phyloP scores from a whole-genome alignment of 805 yeast species.

The Lachancea kluyveri region DNA sequence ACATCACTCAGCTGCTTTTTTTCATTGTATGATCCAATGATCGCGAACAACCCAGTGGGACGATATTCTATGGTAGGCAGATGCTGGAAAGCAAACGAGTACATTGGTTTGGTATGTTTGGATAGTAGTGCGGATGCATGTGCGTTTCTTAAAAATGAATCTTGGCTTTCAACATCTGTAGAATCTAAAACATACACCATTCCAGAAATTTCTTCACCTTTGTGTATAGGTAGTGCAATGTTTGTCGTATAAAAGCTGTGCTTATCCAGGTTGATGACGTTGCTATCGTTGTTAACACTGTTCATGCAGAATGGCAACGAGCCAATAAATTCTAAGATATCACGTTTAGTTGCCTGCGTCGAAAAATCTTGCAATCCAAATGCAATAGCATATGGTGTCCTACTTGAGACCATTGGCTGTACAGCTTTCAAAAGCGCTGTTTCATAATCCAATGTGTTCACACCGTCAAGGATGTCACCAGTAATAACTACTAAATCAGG shows the following conservation, averaged over 20 bases:
- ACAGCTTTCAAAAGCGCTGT: conserved; percentile 55
- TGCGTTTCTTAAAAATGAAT: conserved; percentile 2
- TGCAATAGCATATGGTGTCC: conserved; percentile 54
- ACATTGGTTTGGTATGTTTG: conserved; percentile 3
- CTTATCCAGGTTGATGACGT: conserved; percentile 1
- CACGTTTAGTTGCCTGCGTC: conserved; percentile 38
- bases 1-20: conserved; percentile 25
- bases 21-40: conserved; percentile 34
- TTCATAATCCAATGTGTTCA: conserved; percentile 51
- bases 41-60: conserved; percentile 32
- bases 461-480: conserved; percentile 57
- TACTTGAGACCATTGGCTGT: conserved; percentile 44
- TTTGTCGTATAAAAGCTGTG: conserved; percentile 1
- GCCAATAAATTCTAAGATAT: conserved; percentile 39
- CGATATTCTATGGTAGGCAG: conserved; percentile 60
- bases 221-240: conserved; percentile 1
- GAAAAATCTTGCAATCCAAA: conserved; percentile 60
- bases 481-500: conserved; percentile 62
- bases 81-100: conserved; percentile 61
- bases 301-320: conserved; percentile 46
- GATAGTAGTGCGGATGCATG: background rate
- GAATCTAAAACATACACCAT: conserved; percentile 12
- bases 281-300: conserved; percentile 43
- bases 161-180: conserved; percentile 1
- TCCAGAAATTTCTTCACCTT: conserved; percentile 2